Conservation (phyloP, 768 basidiomycete species). For the Porphyrellus cyaneotinctus region DNA sequence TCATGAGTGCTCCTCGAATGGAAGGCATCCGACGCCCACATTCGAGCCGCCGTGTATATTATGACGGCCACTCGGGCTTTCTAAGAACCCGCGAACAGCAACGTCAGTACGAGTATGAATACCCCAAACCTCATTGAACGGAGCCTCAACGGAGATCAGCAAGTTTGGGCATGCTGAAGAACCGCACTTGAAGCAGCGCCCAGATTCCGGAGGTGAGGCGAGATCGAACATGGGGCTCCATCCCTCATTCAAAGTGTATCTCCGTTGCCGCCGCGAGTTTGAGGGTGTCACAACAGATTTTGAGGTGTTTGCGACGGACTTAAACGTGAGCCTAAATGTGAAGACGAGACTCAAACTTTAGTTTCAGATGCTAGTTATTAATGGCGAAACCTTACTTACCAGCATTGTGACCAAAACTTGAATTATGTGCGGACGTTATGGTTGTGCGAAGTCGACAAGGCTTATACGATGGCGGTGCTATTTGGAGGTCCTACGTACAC, state of each 20-base stretch:
- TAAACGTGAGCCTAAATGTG: too few species aligned
- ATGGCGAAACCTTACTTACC: too few species aligned
- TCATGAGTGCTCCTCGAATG: neutral
- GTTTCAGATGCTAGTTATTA: too few species aligned
- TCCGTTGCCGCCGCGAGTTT: neutral
- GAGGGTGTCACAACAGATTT: too few species aligned
- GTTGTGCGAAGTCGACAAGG: too few species aligned
- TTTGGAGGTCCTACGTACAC: neutral
- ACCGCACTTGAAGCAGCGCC: slow-evolving; percentile 5
- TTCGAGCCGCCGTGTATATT: neutral
- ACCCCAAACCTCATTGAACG: neutral
- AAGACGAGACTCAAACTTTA: too few species aligned
- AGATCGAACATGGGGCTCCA: neutral
- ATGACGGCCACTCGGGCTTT: neutral
- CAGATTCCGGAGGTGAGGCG: neutral
- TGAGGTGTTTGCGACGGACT: too few species aligned
- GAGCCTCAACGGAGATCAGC: neutral
- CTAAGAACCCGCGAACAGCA: neutral
- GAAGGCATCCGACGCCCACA: neutral
- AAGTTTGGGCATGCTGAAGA: neutral
- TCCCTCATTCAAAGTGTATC: neutral
- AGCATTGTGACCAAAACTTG: too few species aligned
- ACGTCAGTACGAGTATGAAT: neutral
- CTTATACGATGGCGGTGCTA: too few species aligned
- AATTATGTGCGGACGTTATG: too few species aligned